These are phyloP conservation scores for Hypoxylon intermedium DNA, from an alignment of 495 filamentous ascomycete genomes.

Conservation along the genomic window DNA sequence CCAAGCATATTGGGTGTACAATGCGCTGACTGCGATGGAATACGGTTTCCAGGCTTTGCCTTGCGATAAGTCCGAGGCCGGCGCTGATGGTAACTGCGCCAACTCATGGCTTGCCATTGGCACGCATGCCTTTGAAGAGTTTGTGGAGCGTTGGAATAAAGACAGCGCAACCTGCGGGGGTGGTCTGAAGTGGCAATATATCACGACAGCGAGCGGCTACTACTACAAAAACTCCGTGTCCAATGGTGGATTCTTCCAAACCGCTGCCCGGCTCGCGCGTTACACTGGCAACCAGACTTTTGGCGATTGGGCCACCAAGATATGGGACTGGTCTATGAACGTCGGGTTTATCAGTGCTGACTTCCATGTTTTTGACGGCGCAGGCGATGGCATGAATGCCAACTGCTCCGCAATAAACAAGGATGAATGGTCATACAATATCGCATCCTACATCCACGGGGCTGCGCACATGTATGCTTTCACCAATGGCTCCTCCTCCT, in stretches of 20 bases:
- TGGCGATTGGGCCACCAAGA: constrained; percentile 72
- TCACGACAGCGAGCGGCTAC: constrained; percentile 77
- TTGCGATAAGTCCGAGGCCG: constrained; percentile 42
- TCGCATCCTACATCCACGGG: constrained; percentile 74
- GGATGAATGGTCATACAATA: constrained; percentile 79
- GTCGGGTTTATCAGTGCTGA: constrained; percentile 68
- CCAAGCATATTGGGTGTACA: constrained; percentile 84
- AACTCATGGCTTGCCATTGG: constrained; percentile 76
- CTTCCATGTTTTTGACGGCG: constrained; percentile 73
- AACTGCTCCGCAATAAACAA: constrained; percentile 68
- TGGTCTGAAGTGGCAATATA: constrained; percentile 87
- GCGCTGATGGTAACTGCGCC: constrained; percentile 62
- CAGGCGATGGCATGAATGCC: constrained; percentile 60
- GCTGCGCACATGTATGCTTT: constrained; percentile 80
- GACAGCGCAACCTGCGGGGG: constrained; percentile 73
- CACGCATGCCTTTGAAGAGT: constrained; percentile 77
- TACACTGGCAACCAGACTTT: constrained; percentile 81
- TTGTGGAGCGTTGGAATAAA: constrained; percentile 71
- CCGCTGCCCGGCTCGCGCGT: constrained; percentile 74
- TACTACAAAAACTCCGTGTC: constrained; percentile 81
- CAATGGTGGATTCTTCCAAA: constrained; percentile 80
- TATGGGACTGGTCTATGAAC: constrained; percentile 71
- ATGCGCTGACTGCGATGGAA: constrained; percentile 81
- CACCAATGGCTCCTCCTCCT: constrained; percentile 60
- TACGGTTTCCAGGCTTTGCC: constrained; percentile 60